Conservation (phyloP, 2,329 filamentous ascomycete species). For the Hymenoscyphus infarciens region DNA sequence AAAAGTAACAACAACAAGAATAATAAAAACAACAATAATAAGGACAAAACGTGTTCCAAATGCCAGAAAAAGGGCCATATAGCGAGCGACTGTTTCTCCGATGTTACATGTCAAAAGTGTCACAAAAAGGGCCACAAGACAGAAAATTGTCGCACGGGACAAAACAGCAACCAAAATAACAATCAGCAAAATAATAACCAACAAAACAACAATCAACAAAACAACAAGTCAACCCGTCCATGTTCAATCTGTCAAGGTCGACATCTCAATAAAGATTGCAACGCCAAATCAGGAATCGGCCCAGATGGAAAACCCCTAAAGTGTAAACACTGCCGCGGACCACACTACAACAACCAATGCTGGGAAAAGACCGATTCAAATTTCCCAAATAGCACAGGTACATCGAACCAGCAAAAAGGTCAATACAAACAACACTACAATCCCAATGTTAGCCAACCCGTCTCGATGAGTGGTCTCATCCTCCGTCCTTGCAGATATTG, state of each 20-base stretch:
- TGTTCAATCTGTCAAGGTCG: not conserved
- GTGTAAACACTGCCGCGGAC: not conserved
- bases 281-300: not conserved
- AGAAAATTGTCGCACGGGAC: not conserved
- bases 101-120: slow-evolving; percentile 1
- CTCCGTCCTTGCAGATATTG: slow-evolving; percentile 1
- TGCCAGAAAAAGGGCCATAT: not conserved
- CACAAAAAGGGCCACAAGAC: not conserved
- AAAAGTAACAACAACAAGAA: not conserved
- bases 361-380: not conserved
- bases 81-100: not conserved
- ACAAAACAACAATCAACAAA: not conserved
- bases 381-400: not conserved
- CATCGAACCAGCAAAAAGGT: not conserved
- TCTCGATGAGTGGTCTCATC: not conserved
- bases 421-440: not conserved
- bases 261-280: slow-evolving; percentile 6
- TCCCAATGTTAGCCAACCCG: not conserved
- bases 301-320: not conserved
- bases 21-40: not conserved
- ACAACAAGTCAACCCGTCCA: not conserved
- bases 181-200: not conserved
- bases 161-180: not conserved
- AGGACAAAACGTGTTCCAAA: not conserved
- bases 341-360: slow-evolving; percentile 1